These are phyloP conservation scores for Kodamaea hsintzibuensis DNA, from an alignment of 805 yeast genomes.

Conservation along the genomic window DNA sequence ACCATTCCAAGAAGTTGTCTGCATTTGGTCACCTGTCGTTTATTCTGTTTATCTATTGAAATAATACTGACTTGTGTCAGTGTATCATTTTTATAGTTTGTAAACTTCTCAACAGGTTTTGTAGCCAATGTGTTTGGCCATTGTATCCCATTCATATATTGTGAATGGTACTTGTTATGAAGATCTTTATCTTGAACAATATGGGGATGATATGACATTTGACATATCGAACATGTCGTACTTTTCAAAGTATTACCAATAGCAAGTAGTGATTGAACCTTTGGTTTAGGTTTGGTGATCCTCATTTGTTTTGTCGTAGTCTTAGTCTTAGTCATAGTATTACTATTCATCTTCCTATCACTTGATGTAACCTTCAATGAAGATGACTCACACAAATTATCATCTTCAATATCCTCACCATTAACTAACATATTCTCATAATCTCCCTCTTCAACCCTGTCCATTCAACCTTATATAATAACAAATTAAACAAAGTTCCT, in stretches of 20 bases:
- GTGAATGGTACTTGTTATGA: conserved; percentile 55
- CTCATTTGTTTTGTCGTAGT: no score
- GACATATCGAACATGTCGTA: conserved; percentile 50
- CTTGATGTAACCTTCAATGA: no score
- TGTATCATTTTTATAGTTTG: not conserved
- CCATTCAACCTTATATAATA: no score
- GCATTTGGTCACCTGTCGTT: conserved; percentile 25
- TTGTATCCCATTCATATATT: conserved; percentile 48
- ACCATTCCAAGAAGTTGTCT: conserved; percentile 48
- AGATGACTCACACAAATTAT: no score
- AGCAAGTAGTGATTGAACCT: conserved; percentile 7
- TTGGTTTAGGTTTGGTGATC: not conserved
- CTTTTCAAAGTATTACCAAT: conserved; percentile 7
- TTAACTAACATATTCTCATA: no score
- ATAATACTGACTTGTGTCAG: conserved; percentile 15
- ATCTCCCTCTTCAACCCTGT: not conserved
- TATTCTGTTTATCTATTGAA: conserved; percentile 22
- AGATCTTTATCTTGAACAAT: conserved; percentile 41
- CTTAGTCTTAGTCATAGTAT: no score
- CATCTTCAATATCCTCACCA: no score
- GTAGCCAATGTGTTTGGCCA: conserved; percentile 36
- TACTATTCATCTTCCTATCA: no score
- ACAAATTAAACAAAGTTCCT: not conserved
- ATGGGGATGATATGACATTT: conserved; percentile 51
- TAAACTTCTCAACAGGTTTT: conserved; percentile 4